These are phyloP conservation scores for Ambrosiella cleistominuta DNA, from an alignment of 2,329 filamentous ascomycete genomes.

Conservation along the genomic window DNA sequence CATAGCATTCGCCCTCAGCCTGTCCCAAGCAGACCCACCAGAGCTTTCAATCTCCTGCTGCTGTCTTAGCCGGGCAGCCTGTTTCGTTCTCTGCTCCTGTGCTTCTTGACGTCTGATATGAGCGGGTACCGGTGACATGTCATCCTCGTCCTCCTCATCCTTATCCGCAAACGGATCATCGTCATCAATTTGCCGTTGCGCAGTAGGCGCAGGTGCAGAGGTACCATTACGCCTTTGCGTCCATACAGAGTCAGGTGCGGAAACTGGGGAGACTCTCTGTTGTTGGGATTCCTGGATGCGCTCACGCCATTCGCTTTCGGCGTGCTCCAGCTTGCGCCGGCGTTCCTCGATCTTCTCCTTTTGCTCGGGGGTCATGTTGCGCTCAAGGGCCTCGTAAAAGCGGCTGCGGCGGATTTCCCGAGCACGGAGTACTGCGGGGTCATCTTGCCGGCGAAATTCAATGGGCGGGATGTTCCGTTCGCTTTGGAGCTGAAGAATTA, in stretches of 20 bases:
- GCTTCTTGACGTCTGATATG: conserved; percentile 11
- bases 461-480: conserved; percentile 10
- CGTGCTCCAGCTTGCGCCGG: conserved; percentile 2
- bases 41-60: background rate
- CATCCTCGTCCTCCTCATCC: conserved; percentile 7
- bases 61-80: background rate
- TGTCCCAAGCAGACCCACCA: conserved; percentile 10
- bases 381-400: conserved; percentile 11
- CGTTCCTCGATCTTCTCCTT: conserved; percentile 8
- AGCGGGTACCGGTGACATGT: conserved; percentile 12
- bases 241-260: conserved; percentile 9
- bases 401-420: conserved; percentile 12
- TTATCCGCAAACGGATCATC: conserved; percentile 12
- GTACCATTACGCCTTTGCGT: conserved; percentile 5
- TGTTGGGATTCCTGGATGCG: background rate
- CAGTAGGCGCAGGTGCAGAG: background rate
- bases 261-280: conserved; percentile 2
- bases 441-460: conserved; percentile 12
- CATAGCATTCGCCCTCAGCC: conserved; percentile 2
- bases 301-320: conserved; percentile 10
- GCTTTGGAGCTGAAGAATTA: conserved; percentile 12
- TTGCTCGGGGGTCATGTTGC: conserved; percentile 10
- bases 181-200: background rate
- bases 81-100: background rate
- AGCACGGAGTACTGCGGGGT: conserved; percentile 10